Base-by-base conservation (phyloP, 306 rosid species). In the Medicago ruthenica region DNA sequence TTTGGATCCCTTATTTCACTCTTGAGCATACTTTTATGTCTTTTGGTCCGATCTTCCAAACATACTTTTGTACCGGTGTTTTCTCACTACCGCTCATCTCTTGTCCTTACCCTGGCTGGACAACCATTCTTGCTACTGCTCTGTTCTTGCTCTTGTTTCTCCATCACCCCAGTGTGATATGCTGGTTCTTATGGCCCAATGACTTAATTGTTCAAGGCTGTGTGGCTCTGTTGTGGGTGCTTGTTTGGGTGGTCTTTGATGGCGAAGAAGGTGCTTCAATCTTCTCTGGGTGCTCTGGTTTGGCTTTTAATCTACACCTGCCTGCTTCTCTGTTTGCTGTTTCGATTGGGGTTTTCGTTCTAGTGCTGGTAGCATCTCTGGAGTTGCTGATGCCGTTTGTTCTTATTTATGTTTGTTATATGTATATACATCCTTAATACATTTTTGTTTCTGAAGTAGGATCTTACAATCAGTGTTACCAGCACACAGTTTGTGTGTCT, bases 341-440 rank as follows among this genome's bases (percentile, higher is more conserved):
- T 71, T 31, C 71, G 36, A 45, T 58, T 21, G 24, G 62, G 58
- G 59, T 72, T 27, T 50, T 31, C 6, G 65, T 73, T 16, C 64
- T 39, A 64, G 72, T 79, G 18, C 66, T 13, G 18, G 64, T 22
- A 15, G 36, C 66, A 24, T 12, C 40, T 59, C 16, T 27, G 6
- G 37, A 11, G 16, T 8, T 59, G 66, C 16, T 27, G 61, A 17
- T 58, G 44, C n/a, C 44, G 8, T 15, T 34, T 62, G 27, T 31
- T 4, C 42, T 62, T 42, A 34, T 34, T 62, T 62, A 15, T 62
- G 45, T 62, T 37, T 7, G n/a, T 62, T 62, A 20, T 34, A 34
- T 34, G 67, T 36, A 59, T 12, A 27, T n/a, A 6, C 17, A 61
- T 61, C 42, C n/a, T 31, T 4, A 62, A 34, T 34, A 34, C 1